Base-by-base conservation (phyloP, 345 rosid genomes). In the Toxicodendron radicans region DNA sequence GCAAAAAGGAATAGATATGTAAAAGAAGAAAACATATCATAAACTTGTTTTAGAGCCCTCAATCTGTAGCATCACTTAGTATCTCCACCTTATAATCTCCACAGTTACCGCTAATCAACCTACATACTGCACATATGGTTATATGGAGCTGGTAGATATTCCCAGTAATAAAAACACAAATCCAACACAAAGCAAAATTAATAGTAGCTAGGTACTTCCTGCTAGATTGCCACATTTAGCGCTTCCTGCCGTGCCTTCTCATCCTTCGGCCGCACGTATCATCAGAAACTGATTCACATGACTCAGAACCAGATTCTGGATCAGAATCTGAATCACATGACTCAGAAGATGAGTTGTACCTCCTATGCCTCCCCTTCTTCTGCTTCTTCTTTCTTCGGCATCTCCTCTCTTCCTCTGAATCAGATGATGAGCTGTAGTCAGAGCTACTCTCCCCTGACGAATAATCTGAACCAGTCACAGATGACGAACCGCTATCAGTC, bases 321-420 rank as follows among this genome's bases (percentile, higher is more conserved):
- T 69, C 90, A 16, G 71, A 66, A 16, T 66, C 90, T 0, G 97
- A 86, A 41, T 90, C 96, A 5, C 96, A 90, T 0, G 96, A 89
- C 75, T 87, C 96, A 0, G 98, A 93, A 4, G 96, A 87, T 16
- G 98, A 90, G 75, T 88, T 87, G 81, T 85, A 84, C 71, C 87
- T 80, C 84, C 85, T 82, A 10, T 84, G 83, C 75, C 89, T 85
- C 65, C 78, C 83, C 89, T 86, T 90, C 87, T 86, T 87, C 83
- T 88, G 85, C 84, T 88, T 92, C 76, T 86, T 93, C 83, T 76
- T 91, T 83, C 88, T 93, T 71, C 82, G 71, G 41, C 79, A 75
- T 66, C 89, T 77, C 79, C 92, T 87, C 82, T 88, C 87, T 66
- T 89, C 97, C 80, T 83, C 95, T 0, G 97, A 94, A 18, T 92